Base-by-base conservation (phyloP, 371 early-diverging fungal genomes). In the Fennellomyces sp. region DNA sequence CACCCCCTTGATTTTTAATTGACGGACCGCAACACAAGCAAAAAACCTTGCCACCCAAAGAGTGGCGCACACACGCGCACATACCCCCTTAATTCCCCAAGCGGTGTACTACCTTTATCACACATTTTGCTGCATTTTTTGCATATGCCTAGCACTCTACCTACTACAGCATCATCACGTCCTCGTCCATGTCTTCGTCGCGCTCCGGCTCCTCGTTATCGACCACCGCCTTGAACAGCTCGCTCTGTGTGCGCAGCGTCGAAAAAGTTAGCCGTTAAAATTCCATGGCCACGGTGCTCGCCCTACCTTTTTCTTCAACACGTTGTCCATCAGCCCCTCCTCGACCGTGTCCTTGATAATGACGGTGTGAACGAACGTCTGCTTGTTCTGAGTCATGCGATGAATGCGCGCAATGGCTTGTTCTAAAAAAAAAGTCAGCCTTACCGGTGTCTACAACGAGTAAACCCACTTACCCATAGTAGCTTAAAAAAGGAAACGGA, bases 321-420 rank as follows among this genome's bases (percentile, higher is more conserved):
- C 66, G 5, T 61, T 70, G 21, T 78, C 78, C 78, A 78, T 67
- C 5, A 78, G 51, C 3, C 60, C 60, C 54, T 74, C 75, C 57
- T 78, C 78, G 10, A 78, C 61, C 15, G 78, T 74, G 49, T 78
- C 69, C 41, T 72, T 72, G 25, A 78, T 74, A 1, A 78, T 63
- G 0, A 78, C 73, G 0, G 73, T 78, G 57, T 78, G 69, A 12
- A 74, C 65, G 54, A 64, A 74, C 0, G 75, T 74, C 52, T 78
- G 75, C 39, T 74, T 78, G 11, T 50, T 26, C 41, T 78, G 78
- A 6, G 66, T 78, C 78, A 78, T 78, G 45, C 78, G 53, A 55
- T 78, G 78, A 56, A 78, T 78, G 23, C 78, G 61, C n/a, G 78
- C 54, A 48, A 78, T 58, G 4, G 75, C 78, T 63, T 78, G 78